These are phyloP conservation scores for Cyberlindnera suaveolens DNA, from an alignment of 805 yeast species.

Conservation along the genomic window DNA sequence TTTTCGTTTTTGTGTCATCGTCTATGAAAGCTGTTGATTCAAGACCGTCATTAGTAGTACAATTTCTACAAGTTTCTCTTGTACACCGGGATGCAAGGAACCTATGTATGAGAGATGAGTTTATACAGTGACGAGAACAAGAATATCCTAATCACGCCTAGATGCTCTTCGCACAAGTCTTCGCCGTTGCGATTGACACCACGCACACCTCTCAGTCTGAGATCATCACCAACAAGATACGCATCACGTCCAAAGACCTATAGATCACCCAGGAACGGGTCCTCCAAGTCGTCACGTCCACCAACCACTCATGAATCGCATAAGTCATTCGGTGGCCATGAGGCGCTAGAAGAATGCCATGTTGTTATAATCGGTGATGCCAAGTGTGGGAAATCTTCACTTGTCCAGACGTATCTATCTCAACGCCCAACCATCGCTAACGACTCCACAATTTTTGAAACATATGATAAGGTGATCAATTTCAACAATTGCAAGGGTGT, in stretches of 20 bases:
- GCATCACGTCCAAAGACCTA: not conserved
- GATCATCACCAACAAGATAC: not conserved
- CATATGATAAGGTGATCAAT: conserved; percentile 15
- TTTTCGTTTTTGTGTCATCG: too few species aligned
- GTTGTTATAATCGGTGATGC: conserved; percentile 24
- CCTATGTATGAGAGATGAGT: not conserved
- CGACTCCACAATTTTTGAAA: conserved; percentile 14
- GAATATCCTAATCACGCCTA: not conserved
- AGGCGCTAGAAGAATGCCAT: not conserved
- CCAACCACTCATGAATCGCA: too few species aligned
- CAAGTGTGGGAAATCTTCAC: conserved; percentile 22
- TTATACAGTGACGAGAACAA: not conserved
- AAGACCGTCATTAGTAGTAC: too few species aligned
- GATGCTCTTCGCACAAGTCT: not conserved
- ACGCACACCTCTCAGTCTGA: not conserved
- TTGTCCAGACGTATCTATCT: conserved; percentile 17
- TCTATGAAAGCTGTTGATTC: too few species aligned
- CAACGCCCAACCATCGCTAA: conserved; percentile 7
- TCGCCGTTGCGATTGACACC: too few species aligned
- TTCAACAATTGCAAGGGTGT: conserved; percentile 20
- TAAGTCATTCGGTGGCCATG: too few species aligned
- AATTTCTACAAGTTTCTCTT: too few species aligned
- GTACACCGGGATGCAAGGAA: too few species aligned
- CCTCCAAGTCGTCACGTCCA: not conserved
- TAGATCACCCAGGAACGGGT: too few species aligned